Percentiles rank a stretch among this genome's conserved stretches.
Evolutionary conservation across 129 eudicot species (phyloP).

Genomic region (Flaveria robusta): DNA sequence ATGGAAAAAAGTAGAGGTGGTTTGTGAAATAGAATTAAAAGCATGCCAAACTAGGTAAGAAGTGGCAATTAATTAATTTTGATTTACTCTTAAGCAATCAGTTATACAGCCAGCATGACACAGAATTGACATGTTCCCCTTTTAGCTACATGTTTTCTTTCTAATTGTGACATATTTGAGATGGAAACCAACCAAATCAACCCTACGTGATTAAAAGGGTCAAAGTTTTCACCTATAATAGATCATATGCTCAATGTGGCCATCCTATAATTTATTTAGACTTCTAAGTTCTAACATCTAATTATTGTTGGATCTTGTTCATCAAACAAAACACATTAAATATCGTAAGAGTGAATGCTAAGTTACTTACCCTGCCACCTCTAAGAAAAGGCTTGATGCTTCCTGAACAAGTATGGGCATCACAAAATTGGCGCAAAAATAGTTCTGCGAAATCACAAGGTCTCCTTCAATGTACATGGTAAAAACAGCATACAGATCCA

Average conservation of each 20-base stretch:
- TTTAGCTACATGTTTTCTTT: neutral
- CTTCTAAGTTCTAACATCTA: constrained; percentile 19
- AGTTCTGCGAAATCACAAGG: constrained; percentile 50
- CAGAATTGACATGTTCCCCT: neutral
- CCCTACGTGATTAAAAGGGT: neutral
- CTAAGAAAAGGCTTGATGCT: constrained; percentile 71
- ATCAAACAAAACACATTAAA: constrained; percentile 2
- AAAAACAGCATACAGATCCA: constrained; percentile 27
- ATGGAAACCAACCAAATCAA: neutral
- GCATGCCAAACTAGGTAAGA: neutral
- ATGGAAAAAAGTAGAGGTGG: neutral
- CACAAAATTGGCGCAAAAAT: constrained; percentile 82
- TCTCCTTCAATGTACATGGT: constrained; percentile 25
- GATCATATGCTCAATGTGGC: constrained; percentile 3
- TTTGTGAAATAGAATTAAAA: neutral
- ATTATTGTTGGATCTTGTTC: constrained; percentile 5
- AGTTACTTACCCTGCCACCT: constrained; percentile 87
- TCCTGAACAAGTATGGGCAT: constrained; percentile 79
- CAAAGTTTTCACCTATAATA: neutral
- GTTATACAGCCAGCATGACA: neutral
- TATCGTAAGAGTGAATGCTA: constrained; percentile 30
- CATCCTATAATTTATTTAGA: constrained; percentile 6
- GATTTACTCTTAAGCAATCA: neutral
- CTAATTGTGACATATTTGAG: neutral
- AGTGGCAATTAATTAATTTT: neutral